These are phyloP conservation scores for Cymbomonas tetramitiformis DNA, from an alignment of 139 green algal genomes.

Conservation along the genomic window DNA sequence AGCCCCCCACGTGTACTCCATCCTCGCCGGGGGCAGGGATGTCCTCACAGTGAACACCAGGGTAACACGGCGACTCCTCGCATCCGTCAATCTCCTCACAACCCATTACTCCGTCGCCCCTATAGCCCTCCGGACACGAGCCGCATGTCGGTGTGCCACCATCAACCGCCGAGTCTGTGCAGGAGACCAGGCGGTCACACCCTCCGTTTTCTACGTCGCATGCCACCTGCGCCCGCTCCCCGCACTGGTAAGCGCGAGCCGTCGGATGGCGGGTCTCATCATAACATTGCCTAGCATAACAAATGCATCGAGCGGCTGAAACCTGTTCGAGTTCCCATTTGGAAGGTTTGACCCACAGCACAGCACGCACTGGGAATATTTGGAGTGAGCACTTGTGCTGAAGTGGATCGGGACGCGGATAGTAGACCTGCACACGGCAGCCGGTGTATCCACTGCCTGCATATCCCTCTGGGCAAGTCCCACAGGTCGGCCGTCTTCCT, in stretches of 20 bases:
- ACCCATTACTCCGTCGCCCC: background rate
- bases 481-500: background rate
- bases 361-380: too few relatives aligned
- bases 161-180: background rate
- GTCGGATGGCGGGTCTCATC: too few relatives aligned
- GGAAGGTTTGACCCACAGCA: too few relatives aligned
- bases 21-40: slow-evolving; percentile 1
- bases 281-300: too few relatives aligned
- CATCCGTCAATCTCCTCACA: slow-evolving; percentile 9
- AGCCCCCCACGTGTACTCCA: background rate
- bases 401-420: too few relatives aligned
- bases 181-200: background rate
- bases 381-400: too few relatives aligned
- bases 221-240: too few relatives aligned
- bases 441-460: slow-evolving; percentile 1
- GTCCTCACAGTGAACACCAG: background rate
- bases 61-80: background rate
- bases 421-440: too few relatives aligned
- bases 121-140: background rate
- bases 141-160: background rate
- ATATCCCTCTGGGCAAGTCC: slow-evolving; percentile 5
- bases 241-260: too few relatives aligned
- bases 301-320: too few relatives aligned
- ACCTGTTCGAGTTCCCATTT: too few relatives aligned
- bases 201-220: slow-evolving; percentile 9